Evolutionary conservation across 345 rosid species (phyloP).

Genomic region (Sisymbrium irio): DNA sequence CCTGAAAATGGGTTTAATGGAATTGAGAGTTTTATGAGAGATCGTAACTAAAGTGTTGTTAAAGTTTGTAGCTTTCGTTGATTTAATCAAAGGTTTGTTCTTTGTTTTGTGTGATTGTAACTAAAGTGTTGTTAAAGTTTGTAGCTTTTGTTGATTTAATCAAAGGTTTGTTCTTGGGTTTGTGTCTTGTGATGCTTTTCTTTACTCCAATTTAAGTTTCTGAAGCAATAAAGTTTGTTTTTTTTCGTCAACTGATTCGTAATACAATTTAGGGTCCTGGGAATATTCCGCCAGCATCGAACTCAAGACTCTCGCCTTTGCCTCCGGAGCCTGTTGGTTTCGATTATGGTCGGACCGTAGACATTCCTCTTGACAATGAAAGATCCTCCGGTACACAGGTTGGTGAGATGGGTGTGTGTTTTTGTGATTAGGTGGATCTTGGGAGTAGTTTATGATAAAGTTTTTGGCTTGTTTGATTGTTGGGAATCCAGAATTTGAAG

Average conservation of each 20-base stretch:
- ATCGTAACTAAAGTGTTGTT: not conserved
- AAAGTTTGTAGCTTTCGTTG: conserved; percentile 7
- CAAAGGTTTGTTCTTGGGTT: not conserved
- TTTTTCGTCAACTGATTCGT: not conserved
- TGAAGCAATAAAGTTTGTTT: not conserved
- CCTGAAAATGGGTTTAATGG: not conserved
- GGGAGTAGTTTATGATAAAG: not conserved
- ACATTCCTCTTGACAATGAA: conserved; percentile 82
- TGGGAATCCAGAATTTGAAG: conserved; percentile 63
- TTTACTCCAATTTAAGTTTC: not conserved
- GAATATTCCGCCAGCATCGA: conserved; percentile 60
- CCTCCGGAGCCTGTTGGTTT: conserved; percentile 93
- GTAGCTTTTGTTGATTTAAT: not conserved
- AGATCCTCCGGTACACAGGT: conserved; percentile 43
- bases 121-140: conserved; percentile 3
- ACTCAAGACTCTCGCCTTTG: conserved; percentile 94
- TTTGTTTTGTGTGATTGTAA: not conserved
- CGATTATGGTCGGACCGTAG: conserved; percentile 63
- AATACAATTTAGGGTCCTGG: conserved; percentile 41
- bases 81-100: too few species aligned
- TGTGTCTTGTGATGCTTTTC: not conserved
- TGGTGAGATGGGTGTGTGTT: conserved; percentile 5
- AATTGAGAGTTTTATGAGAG: not conserved
- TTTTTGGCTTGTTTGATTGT: conserved; percentile 21
- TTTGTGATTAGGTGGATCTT: conserved; percentile 6